Evolutionary conservation across 352 stramenopile species (phyloP).

Genomic region (Chrysophaeum taylorii): DNA sequence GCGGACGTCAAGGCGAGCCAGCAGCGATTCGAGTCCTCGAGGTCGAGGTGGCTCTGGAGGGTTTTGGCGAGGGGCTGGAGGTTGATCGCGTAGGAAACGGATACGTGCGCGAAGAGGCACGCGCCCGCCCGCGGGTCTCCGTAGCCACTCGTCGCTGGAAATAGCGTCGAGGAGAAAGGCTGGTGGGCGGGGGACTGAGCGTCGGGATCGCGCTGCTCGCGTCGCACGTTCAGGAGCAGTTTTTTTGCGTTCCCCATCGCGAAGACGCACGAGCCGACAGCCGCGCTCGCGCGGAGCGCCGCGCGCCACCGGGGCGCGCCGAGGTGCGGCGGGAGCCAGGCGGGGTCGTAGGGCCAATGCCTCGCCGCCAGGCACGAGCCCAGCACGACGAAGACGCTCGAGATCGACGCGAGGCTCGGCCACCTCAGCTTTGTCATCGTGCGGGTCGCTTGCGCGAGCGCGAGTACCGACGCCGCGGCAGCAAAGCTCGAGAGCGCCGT

Average conservation of each 20-base stretch:
- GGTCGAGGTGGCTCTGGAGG: slow-evolving; percentile 31
- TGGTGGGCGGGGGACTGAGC: slow-evolving; percentile 31
- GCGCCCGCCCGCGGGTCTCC: no score
- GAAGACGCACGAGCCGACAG: slow-evolving; percentile 35
- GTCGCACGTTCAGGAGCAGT: slow-evolving; percentile 42
- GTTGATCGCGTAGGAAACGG: slow-evolving; percentile 51
- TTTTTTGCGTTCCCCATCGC: slow-evolving; percentile 47
- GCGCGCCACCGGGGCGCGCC: not conserved
- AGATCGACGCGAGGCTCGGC: not conserved
- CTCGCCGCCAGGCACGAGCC: not conserved
- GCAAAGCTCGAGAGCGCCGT: no score
- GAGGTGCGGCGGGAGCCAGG: not conserved
- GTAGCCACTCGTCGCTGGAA: no score
- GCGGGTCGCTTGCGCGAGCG: not conserved
- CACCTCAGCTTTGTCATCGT: no score
- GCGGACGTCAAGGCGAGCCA: slow-evolving; percentile 38
- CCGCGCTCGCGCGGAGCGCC: not conserved
- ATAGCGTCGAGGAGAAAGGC: no score
- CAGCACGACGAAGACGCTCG: not conserved
- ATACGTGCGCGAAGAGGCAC: slow-evolving; percentile 44
- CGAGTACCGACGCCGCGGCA: no score
- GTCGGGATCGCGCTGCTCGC: slow-evolving; percentile 38
- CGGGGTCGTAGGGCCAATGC: no score
- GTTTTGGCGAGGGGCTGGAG: slow-evolving; percentile 44
- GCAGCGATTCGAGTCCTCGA: slow-evolving; percentile 22